phyloP scores from a whole-genome alignment of 202 grass and related monocot genomes.

The Panicum virgatum region DNA sequence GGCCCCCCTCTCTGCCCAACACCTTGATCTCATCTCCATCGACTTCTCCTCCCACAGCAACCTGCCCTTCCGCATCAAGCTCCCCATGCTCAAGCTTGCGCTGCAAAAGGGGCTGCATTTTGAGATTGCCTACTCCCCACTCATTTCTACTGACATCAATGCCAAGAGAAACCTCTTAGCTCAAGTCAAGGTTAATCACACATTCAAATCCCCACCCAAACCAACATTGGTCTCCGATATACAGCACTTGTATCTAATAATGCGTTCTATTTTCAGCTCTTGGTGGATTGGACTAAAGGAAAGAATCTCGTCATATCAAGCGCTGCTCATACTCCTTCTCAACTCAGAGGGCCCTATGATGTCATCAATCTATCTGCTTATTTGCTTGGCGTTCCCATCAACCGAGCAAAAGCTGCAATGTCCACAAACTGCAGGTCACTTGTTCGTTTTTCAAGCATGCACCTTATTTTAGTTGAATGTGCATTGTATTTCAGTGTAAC shows the following conservation, averaged over 20 bases:
- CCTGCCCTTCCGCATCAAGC: slow-evolving; percentile 74
- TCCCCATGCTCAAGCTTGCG: slow-evolving; percentile 67
- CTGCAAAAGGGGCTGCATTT: slow-evolving; percentile 75
- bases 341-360: slow-evolving; percentile 84
- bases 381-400: slow-evolving; percentile 72
- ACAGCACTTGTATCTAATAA: too few species aligned
- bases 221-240: too few species aligned
- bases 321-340: slow-evolving; percentile 56
- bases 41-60: slow-evolving; percentile 59
- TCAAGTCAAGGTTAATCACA: slow-evolving; percentile 50
- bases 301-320: slow-evolving; percentile 92
- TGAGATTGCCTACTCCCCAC: slow-evolving; percentile 71
- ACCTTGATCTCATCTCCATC: slow-evolving; percentile 73
- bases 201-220: too few species aligned
- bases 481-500: background rate
- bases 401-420: slow-evolving; percentile 72
- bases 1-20: background rate
- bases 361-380: slow-evolving; percentile 66
- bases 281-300: slow-evolving; percentile 77
- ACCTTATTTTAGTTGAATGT: background rate
- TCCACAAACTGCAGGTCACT: slow-evolving; percentile 71
- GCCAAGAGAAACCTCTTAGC: slow-evolving; percentile 50
- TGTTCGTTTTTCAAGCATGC: background rate
- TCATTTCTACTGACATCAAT: slow-evolving; percentile 52
- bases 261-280: slow-evolving; percentile 44